Conservation (phyloP, 2,329 filamentous ascomycete species). For the Trichoderma oligosporum region DNA sequence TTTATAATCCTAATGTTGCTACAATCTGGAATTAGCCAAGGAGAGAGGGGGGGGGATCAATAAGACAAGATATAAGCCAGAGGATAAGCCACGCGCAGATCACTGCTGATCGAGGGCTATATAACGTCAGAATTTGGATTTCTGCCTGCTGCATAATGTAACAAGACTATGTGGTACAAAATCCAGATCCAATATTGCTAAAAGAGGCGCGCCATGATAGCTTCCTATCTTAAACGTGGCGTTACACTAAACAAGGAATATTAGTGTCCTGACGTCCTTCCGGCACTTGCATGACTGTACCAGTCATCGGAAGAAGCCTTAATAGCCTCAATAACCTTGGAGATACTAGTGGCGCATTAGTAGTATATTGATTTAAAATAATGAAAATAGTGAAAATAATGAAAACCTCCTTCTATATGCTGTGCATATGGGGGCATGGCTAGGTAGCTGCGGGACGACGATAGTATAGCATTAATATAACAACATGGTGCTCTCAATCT, state of each 20-base stretch:
- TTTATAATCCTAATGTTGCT: no score
- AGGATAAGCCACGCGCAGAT: constrained; percentile 6
- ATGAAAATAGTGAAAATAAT: no score
- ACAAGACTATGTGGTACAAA: no score
- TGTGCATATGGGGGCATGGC: no score
- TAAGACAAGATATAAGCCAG: neutral
- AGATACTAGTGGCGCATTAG: no score
- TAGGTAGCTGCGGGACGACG: no score
- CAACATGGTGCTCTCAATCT: no score
- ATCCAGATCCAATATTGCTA: neutral
- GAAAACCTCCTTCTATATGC: no score
- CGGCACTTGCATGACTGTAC: constrained; percentile 3
- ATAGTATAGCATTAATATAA: no score
- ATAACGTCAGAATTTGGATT: constrained; percentile 12
- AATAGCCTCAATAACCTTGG: neutral
- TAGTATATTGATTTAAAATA: no score
- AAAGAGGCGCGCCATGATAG: neutral
- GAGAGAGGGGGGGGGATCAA: neutral
- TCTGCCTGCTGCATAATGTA: no score
- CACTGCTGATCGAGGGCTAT: neutral
- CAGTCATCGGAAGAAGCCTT: neutral
- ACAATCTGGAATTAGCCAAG: no score
- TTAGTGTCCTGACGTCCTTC: neutral
- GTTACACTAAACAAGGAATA: neutral
- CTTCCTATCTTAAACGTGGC: neutral